phyloP scores from a whole-genome alignment of 2,329 filamentous ascomycete genomes.

The Alternaria triticimaculans region DNA sequence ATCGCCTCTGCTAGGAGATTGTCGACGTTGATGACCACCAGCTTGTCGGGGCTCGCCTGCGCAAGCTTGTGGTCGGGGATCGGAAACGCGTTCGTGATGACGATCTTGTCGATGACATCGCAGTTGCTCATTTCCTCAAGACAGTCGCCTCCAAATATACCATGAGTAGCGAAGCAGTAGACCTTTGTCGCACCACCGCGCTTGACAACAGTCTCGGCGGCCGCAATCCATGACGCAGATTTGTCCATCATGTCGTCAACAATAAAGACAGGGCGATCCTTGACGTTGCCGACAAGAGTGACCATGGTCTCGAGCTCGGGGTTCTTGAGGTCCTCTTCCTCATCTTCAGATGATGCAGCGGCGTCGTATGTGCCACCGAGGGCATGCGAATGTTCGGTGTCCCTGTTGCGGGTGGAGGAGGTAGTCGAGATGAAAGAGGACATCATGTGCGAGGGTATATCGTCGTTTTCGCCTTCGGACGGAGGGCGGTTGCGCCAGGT shows the following conservation, averaged over 20 bases:
- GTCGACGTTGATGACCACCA: conserved; percentile 88
- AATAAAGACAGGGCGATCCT: conserved; percentile 85
- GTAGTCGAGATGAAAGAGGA: conserved; percentile 83
- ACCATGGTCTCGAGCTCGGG: conserved; percentile 90
- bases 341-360: conserved; percentile 83
- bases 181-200: conserved; percentile 89
- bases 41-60: conserved; percentile 70
- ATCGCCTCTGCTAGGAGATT: conserved; percentile 90
- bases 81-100: conserved; percentile 97
- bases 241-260: conserved; percentile 99
- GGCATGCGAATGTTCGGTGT: conserved; percentile 66
- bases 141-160: conserved; percentile 88
- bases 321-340: conserved; percentile 86
- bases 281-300: conserved; percentile 95
- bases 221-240: conserved; percentile 94
- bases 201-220: conserved; percentile 95
- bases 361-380: conserved; percentile 87
- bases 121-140: conserved; percentile 90
- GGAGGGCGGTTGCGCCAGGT: conserved; percentile 52
- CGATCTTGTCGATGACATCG: conserved; percentile 90
- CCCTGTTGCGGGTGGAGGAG: conserved; percentile 56
- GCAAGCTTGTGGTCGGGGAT: conserved; percentile 76
- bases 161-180: conserved; percentile 97
- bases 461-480: conserved; percentile 56
- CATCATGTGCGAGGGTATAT: conserved; percentile 82